Evolutionary conservation across 1,284 basidiomycete species (phyloP), one percentile per base, ranked within the genome.

Genomic region (Meripilus lineatus): DNA sequence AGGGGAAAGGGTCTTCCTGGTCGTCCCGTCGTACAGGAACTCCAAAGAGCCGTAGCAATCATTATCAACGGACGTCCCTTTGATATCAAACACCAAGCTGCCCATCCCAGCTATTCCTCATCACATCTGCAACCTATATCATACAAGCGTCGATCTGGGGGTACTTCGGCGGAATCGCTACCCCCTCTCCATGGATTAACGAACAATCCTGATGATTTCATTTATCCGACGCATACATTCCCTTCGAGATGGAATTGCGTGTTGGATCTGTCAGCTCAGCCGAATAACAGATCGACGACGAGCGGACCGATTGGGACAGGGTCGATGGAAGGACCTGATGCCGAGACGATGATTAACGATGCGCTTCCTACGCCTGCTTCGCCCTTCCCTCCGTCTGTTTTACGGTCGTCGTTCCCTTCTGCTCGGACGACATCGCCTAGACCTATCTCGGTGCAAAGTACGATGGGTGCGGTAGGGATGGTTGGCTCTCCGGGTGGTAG

Each of bases 161-260:
- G n/a, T n/a, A n/a, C n/a, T n/a, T n/a, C n/a, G n/a, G n/a, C n/a
- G n/a, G n/a, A n/a, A n/a, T n/a, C n/a, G n/a, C n/a, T n/a, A n/a
- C n/a, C n/a, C n/a, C n/a, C n/a, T n/a, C n/a, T n/a, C n/a, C n/a
- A n/a, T n/a, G n/a, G n/a, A n/a, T n/a, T 30, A 11, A 21, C 17
- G 42, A 35, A 40, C 40, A 33, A 47, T 22, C 28, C 48, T 4
- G 50, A 57, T 3, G 46, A 56, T 8, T 48, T 67, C 3, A 55
- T 64, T 0, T 87, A 80, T 52, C 86, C 86, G 0, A 89, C 91
- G 0, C 66, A 67, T 5, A 68, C 77, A 0, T 94, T 93, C 62
- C 77, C 81, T 1, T 91, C 89, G 0, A 70, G 83, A 20, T 94
- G 92, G 92, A 93, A 91, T 54, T 92, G 89, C 50, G 69, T 86